phyloP scores from a whole-genome alignment of 805 yeast genomes.

The Ogataea ramenticola region DNA sequence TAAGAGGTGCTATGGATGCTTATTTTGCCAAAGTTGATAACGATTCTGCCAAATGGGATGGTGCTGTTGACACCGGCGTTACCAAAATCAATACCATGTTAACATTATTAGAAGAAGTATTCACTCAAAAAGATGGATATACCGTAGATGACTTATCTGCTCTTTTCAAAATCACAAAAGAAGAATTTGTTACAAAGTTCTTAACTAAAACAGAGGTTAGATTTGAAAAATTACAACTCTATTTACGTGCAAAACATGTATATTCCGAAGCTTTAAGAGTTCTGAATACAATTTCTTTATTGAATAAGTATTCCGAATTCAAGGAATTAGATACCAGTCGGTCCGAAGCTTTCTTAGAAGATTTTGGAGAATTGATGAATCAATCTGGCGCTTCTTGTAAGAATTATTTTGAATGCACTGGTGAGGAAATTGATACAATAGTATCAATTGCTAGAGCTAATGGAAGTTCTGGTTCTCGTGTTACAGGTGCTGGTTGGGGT shows the following conservation, averaged over 20 bases:
- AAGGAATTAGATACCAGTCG: constrained; percentile 10
- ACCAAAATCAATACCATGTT: constrained; percentile 33
- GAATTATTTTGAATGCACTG: constrained; percentile 45
- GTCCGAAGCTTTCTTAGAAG: constrained; percentile 28
- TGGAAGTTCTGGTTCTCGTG: constrained; percentile 60
- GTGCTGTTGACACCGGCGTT: constrained; percentile 36
- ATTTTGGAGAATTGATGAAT: constrained; percentile 51
- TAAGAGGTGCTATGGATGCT: constrained; percentile 57
- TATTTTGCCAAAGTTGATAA: constrained; percentile 27
- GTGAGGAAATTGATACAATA: constrained; percentile 44
- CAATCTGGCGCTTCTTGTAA: constrained; percentile 50
- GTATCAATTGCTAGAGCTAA: constrained; percentile 44
- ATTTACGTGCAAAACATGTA: constrained; percentile 56
- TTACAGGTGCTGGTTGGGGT: constrained; percentile 81
- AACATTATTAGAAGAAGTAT: constrained; percentile 34
- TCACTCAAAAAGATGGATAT: constrained; percentile 39
- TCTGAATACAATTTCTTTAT: constrained; percentile 36
- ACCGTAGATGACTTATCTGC: constrained; percentile 40
- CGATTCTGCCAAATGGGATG: constrained; percentile 35
- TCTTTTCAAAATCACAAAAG: constrained; percentile 32
- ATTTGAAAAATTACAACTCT: constrained; percentile 46
- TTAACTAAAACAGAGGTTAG: constrained; percentile 50
- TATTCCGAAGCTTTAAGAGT: constrained; percentile 57
- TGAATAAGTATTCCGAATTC: constrained; percentile 18
- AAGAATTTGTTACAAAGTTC: constrained; percentile 37